Evolutionary conservation across 1,139 yeast genomes (phyloP).

Genomic region (Yamadazyma dendronema): DNA sequence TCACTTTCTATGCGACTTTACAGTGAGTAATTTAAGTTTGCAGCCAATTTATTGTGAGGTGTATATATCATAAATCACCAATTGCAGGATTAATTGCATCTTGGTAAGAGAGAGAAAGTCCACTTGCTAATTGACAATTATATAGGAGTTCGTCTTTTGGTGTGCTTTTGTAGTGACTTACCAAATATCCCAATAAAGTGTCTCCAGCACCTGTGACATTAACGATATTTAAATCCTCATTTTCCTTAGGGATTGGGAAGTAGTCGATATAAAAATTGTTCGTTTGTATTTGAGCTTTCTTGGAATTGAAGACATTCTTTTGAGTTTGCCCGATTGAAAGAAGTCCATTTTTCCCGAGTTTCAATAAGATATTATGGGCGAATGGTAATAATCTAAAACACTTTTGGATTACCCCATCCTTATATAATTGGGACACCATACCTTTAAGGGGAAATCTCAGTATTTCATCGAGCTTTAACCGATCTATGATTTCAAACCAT

Average conservation of each 20-base stretch:
- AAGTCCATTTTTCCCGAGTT: conserved; percentile 68
- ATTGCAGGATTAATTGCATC: conserved; percentile 25
- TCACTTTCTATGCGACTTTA: too few species aligned
- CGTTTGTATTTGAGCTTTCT: conserved; percentile 20
- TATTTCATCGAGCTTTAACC: conserved; percentile 47
- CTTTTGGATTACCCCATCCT: conserved; percentile 63
- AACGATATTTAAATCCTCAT: conserved; percentile 29
- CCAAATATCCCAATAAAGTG: conserved; percentile 57
- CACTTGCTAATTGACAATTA: conserved; percentile 56
- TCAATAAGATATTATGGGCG: conserved; percentile 64
- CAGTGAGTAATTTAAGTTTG: conserved; percentile 1
- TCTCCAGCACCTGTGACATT: conserved; percentile 79
- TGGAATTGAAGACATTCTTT: conserved; percentile 5
- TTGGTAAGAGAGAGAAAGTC: conserved; percentile 38
- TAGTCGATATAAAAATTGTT: conserved; percentile 49
- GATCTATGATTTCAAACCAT: conserved; percentile 79
- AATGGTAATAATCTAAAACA: conserved; percentile 71
- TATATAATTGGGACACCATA: conserved; percentile 16
- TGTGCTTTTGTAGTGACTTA: conserved; percentile 16
- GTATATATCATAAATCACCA: not conserved
- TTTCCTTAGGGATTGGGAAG: conserved; percentile 48
- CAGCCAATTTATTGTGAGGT: conserved; percentile 1
- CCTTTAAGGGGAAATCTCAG: conserved; percentile 35
- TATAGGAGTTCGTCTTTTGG: conserved; percentile 33
- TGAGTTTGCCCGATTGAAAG: conserved; percentile 32